Evolutionary conservation across 164 flowering plant species (phyloP).

Genomic region (Pachysandra terminalis): DNA sequence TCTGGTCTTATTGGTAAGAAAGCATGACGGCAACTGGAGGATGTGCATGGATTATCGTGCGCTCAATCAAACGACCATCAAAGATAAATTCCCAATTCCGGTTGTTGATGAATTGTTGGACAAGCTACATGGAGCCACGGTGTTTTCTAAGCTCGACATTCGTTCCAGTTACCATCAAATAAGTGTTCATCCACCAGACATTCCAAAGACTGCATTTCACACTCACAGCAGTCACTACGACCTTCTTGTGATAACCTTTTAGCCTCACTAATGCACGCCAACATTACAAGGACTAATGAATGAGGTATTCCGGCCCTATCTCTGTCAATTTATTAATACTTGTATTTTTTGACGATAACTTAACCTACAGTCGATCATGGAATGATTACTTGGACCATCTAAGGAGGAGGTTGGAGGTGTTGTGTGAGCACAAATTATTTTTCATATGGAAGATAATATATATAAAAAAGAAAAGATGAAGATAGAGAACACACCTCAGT

Average conservation of each 20-base stretch:
- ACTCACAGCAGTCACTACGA: constrained; percentile 3
- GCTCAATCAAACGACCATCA: constrained; percentile 5
- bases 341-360: constrained; percentile 19
- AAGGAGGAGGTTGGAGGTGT: too few relatives aligned
- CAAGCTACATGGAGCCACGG: constrained; percentile 1
- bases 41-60: constrained; percentile 1
- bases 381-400: not conserved
- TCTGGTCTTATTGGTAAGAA: not conserved
- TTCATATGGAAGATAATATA: too few relatives aligned
- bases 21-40: constrained; percentile 2
- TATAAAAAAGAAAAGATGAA: too few relatives aligned
- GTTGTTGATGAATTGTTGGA: constrained; percentile 5
- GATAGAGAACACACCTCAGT: too few relatives aligned
- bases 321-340: not conserved
- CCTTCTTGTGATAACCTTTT: not conserved
- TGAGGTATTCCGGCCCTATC: not conserved
- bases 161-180: constrained; percentile 6
- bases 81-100: constrained; percentile 5
- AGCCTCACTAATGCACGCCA: not conserved
- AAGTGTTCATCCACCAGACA: not conserved
- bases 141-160: constrained; percentile 6
- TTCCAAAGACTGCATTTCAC: not conserved
- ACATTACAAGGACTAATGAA: constrained; percentile 13
- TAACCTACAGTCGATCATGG: constrained; percentile 5
- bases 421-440: too few relatives aligned